Conservation (phyloP, 2,329 filamentous ascomycete genomes). For the Phaeosphaeriaceae sp. region DNA sequence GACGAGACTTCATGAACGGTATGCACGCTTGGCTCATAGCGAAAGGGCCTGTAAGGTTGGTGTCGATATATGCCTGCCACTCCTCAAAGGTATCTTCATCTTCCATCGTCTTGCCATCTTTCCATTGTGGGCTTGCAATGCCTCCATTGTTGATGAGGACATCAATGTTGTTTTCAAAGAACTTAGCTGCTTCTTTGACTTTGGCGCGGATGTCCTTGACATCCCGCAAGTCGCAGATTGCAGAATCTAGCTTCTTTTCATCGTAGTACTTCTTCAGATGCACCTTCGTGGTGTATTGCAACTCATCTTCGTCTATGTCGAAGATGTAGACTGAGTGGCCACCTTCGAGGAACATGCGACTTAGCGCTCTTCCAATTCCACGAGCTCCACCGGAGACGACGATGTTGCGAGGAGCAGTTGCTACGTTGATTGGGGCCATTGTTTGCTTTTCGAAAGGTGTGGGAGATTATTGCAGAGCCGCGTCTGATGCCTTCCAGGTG, state of each 20-base stretch:
- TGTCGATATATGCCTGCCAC: constrained; percentile 57
- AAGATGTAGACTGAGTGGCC: constrained; percentile 58
- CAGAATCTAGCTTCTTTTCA: constrained; percentile 43
- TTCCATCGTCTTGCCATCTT: constrained; percentile 56
- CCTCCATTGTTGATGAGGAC: constrained; percentile 50
- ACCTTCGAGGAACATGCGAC: constrained; percentile 54
- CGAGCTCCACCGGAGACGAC: constrained; percentile 54
- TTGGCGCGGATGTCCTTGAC: constrained; percentile 51
- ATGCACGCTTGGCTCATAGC: constrained; percentile 56
- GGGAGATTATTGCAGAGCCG: not conserved
- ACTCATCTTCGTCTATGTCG: constrained; percentile 50
- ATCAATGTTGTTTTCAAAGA: constrained; percentile 51
- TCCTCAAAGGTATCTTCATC: constrained; percentile 52
- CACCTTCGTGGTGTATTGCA: constrained; percentile 48
- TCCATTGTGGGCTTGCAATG: constrained; percentile 51
- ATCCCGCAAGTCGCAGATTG: constrained; percentile 54
- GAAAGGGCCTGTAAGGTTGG: constrained; percentile 57
- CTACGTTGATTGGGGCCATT: constrained; percentile 16
- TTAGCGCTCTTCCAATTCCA: constrained; percentile 57
- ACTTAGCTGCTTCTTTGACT: constrained; percentile 51
- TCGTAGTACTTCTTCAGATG: constrained; percentile 48
- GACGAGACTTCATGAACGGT: constrained; percentile 54
- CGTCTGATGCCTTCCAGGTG: not conserved
- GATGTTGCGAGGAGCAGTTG: constrained; percentile 37
- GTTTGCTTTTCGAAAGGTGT: not conserved